phyloP scores from a whole-genome alignment of 1,284 basidiomycete genomes.

The Gomphus bonarii region DNA sequence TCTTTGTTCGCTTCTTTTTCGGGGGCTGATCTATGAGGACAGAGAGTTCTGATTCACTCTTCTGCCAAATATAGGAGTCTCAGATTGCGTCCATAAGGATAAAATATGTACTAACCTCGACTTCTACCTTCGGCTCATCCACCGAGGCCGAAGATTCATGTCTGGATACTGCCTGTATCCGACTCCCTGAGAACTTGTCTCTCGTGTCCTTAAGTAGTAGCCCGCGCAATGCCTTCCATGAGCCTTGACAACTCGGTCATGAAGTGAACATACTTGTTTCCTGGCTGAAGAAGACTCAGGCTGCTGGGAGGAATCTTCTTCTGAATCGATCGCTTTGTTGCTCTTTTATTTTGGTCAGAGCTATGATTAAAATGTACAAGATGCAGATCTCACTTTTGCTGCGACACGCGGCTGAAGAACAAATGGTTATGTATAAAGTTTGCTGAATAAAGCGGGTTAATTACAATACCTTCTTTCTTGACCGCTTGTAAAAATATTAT shows the following conservation, averaged over 20 bases:
- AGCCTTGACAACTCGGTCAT: neutral
- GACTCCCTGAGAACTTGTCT: neutral
- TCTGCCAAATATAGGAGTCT: neutral
- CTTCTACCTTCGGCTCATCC: neutral
- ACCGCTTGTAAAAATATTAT: neutral
- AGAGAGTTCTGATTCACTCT: conserved; percentile 45
- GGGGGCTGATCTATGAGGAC: conserved; percentile 48
- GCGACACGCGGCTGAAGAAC: neutral
- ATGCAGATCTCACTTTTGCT: neutral
- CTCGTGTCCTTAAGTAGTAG: neutral
- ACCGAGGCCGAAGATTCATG: neutral
- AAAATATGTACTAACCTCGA: neutral
- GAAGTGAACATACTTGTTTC: conserved; percentile 3
- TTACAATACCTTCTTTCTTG: neutral
- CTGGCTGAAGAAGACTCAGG: conserved; percentile 2
- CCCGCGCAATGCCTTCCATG: neutral
- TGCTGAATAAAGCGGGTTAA: neutral
- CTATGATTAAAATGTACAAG: neutral
- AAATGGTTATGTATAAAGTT: neutral
- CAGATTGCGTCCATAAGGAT: neutral
- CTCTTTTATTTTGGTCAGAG: neutral
- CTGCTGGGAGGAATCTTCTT: neutral
- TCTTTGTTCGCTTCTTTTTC: conserved; percentile 26
- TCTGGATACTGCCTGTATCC: neutral
- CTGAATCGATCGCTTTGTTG: neutral